Base-by-base conservation (phyloP, 2,329 filamentous ascomycete genomes). In the Cladosporium halotolerans region DNA sequence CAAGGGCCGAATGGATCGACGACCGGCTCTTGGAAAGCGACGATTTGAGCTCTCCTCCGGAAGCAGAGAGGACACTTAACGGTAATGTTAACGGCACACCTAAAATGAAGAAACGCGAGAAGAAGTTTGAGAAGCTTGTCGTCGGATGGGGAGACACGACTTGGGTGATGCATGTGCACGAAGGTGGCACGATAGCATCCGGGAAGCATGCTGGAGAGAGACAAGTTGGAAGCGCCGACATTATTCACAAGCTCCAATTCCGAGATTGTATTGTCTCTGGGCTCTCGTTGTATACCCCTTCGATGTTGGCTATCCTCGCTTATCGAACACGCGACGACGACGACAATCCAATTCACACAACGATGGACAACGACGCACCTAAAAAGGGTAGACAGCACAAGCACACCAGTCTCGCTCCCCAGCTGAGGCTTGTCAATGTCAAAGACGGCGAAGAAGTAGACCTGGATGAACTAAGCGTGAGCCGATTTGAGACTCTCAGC, bases 221-320 rank as follows among this genome's bases (percentile, higher is more conserved):
- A 64, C 84, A 82, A 44, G 80, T 86, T 61, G 92, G 89, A 31
- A 85, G 83, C 61, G 91, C 89, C 46, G 89, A 96, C 68, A 92
- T 97, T 67, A 83, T 89, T 57, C 95, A 95, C 72, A 91, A 79
- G 88, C 81, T 97, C 72, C 88, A 90, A 66, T 95, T 77, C 62
- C 70, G 93, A 72, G 93, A 99, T 75, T 97, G 93, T 77, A 90
- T 96, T 70, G 89, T 99, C 76, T 96, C 93, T 68, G 93, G 93
- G 65, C 86, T 99, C 71, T 95, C 92, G 60, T 79, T 99, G 72
- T 97, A 96, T 83, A 96, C 90, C 68, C 89, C 89, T 68, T 93
- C 83, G 67, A 79, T 96, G 62, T 79, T 99, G 70, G 81, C 96
- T 63, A 86, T 97, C 64, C 85, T 99, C 73, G 91, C 91, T 66